phyloP scores from a whole-genome alignment of 1,139 yeast species.

The Debaryomycetaceae sp. region DNA sequence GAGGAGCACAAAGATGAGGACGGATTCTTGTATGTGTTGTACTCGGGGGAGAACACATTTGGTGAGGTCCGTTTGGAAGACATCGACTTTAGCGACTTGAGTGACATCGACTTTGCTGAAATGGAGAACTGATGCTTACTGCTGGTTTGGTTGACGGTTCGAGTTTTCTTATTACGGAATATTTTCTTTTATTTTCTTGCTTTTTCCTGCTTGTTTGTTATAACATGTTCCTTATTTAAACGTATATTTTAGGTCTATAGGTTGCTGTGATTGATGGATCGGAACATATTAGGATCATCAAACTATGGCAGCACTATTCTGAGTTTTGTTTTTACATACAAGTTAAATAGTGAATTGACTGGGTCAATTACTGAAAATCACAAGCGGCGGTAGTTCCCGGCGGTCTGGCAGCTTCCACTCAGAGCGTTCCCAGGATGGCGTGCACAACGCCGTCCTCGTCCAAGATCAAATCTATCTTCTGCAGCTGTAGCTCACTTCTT shows the following conservation, averaged over 20 bases:
- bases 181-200: not conserved
- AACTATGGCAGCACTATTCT: not conserved
- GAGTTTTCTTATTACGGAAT: not conserved
- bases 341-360: not conserved
- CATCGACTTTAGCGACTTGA: slow-evolving; percentile 4
- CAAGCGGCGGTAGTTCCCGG: not conserved
- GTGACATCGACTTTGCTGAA: slow-evolving; percentile 5
- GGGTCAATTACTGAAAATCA: not conserved
- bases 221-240: not conserved
- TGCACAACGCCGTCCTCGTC: slow-evolving; percentile 1
- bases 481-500: slow-evolving; percentile 3
- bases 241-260: not conserved
- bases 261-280: not conserved
- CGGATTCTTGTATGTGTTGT: slow-evolving; percentile 91
- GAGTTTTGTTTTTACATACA: not conserved
- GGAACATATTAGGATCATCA: not conserved
- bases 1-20: slow-evolving; percentile 97
- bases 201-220: not conserved
- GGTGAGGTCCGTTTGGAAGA: slow-evolving; percentile 36
- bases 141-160: not conserved
- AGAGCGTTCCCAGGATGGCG: not conserved
- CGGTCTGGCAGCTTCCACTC: not conserved
- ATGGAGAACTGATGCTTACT: slow-evolving; percentile 1
- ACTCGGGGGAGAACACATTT: slow-evolving; percentile 83
- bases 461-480: slow-evolving; percentile 5